phyloP scores from a whole-genome alignment of 768 basidiomycete species.

The Leucocoprinus birnbaumii region DNA sequence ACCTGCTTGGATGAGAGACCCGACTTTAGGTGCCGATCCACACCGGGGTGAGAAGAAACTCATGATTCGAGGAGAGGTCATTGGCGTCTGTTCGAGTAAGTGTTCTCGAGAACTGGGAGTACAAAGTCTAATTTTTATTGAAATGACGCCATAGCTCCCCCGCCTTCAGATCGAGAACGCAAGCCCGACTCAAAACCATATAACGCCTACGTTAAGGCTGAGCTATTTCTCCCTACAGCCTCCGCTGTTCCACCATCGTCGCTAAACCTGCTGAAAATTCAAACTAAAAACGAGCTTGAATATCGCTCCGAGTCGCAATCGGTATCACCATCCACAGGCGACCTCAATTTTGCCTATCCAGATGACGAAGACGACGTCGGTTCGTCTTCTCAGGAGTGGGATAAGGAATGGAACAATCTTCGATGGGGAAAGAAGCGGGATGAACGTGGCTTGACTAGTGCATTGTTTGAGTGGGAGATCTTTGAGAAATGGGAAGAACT shows the following conservation, averaged over 20 bases:
- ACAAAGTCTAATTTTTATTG: background rate
- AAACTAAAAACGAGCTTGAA: background rate
- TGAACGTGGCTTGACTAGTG: constrained; percentile 41
- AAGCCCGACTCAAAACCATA: constrained; percentile 26
- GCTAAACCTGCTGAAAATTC: background rate
- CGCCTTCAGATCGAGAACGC: constrained; percentile 34
- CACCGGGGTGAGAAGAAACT: constrained; percentile 16
- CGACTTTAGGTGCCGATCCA: background rate
- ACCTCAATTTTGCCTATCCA: constrained; percentile 6
- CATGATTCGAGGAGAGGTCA: constrained; percentile 29
- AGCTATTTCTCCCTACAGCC: constrained; percentile 37
- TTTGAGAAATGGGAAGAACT: constrained; percentile 45
- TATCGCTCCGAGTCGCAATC: constrained; percentile 2
- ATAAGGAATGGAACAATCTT: constrained; percentile 26
- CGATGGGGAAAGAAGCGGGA: constrained; percentile 41
- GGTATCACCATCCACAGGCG: constrained; percentile 4
- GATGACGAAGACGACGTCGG: background rate
- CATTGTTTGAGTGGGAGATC: constrained; percentile 42
- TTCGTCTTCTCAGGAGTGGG: constrained; percentile 8
- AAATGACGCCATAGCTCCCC: constrained; percentile 41
- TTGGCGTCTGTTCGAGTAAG: constrained; percentile 45
- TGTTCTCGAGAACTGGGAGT: constrained; percentile 8
- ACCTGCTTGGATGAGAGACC: constrained; percentile 25
- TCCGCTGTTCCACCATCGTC: constrained; percentile 4
- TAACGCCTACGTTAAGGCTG: constrained; percentile 39